Conservation (phyloP, 2,329 filamentous ascomycete genomes). For the Colletotrichum musae region DNA sequence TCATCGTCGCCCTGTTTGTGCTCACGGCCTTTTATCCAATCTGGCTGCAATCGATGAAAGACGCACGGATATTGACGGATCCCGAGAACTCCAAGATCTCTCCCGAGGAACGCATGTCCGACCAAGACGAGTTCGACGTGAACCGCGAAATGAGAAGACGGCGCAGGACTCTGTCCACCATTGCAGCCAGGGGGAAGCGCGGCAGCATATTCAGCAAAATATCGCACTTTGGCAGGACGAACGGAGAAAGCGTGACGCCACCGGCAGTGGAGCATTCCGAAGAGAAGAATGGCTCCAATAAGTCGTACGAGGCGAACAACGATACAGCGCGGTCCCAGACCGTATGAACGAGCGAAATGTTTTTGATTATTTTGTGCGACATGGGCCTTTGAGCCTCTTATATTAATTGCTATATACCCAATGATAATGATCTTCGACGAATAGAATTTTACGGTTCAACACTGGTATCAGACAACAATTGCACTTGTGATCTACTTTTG, state of each 20-base stretch:
- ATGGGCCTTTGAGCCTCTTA: conserved; percentile 19
- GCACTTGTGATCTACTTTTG: background rate
- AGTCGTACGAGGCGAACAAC: conserved; percentile 35
- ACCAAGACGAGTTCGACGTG: conserved; percentile 34
- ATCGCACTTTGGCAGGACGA: conserved; percentile 28
- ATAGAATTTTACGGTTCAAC: conserved; percentile 15
- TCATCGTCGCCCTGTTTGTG: conserved; percentile 70
- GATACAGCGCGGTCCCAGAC: conserved; percentile 27
- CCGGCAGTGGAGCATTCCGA: conserved; percentile 36
- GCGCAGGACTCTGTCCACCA: conserved; percentile 24
- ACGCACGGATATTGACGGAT: conserved; percentile 63
- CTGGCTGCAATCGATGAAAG: conserved; percentile 62
- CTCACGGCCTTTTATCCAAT: conserved; percentile 63
- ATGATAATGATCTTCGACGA: conserved; percentile 38
- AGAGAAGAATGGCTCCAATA: conserved; percentile 33
- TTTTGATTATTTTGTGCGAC: conserved; percentile 12
- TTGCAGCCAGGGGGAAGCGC: conserved; percentile 31
- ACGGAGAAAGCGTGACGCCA: conserved; percentile 36
- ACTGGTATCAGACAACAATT: background rate
- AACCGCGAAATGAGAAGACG: conserved; percentile 29
- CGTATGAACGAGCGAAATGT: conserved; percentile 28
- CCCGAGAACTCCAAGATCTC: conserved; percentile 42
- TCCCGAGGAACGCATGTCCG: conserved; percentile 32
- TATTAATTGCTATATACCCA: conserved; percentile 42
- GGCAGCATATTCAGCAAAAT: conserved; percentile 37